A percentile compares a stretch with the other conserved stretches of the same genome.
phyloP scores from a whole-genome alignment of 345 rosid genomes.

The Brassica juncea region DNA sequence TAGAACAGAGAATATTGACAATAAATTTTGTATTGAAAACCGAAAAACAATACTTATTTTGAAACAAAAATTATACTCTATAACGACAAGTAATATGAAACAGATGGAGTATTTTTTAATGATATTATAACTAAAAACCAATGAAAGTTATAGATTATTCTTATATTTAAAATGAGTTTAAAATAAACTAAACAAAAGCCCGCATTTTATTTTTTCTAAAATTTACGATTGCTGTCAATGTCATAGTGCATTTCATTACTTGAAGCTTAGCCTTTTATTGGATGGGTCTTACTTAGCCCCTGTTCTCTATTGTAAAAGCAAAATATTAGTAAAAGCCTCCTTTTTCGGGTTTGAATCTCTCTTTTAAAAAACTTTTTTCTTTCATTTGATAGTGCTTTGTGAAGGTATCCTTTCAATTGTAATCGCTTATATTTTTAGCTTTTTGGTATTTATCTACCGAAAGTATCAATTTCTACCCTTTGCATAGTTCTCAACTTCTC shows the following conservation, averaged over 20 bases:
- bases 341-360: slow-evolving; percentile 26
- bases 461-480: background rate
- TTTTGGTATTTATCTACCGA: slow-evolving; percentile 23
- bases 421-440: slow-evolving; percentile 4
- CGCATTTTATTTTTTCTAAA: no score
- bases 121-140: no score
- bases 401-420: background rate
- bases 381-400: slow-evolving; percentile 28
- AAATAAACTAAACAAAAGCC: no score
- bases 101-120: no score
- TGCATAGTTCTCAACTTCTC: slow-evolving; percentile 15
- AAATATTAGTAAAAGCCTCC: background rate
- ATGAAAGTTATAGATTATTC: no score
- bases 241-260: slow-evolving; percentile 25
- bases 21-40: no score
- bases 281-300: slow-evolving; percentile 34
- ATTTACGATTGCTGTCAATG: slow-evolving; percentile 14
- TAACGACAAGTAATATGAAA: no score
- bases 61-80: no score
- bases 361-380: background rate
- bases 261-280: slow-evolving; percentile 27
- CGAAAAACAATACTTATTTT: no score
- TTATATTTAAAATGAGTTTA: no score
- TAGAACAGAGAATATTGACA: no score
- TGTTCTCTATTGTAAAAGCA: slow-evolving; percentile 30